A percentile compares a stretch with the other conserved stretches of the same genome.
These are phyloP conservation scores for Thermothielavioides terrestris DNA, from an alignment of 495 filamentous ascomycete species.

Conservation along the genomic window DNA sequence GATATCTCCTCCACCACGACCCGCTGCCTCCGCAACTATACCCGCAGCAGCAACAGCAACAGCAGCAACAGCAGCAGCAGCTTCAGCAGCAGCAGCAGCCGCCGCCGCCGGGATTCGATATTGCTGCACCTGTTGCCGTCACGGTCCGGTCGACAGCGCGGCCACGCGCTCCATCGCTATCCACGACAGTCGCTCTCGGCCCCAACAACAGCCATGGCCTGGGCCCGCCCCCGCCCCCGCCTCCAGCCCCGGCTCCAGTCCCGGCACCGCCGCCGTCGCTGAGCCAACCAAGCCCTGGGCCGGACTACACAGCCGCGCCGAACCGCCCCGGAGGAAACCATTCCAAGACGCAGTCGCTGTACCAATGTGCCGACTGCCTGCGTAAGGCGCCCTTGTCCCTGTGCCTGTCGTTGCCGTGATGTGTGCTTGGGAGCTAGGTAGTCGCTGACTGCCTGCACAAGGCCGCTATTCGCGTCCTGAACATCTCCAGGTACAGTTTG, in stretches of 20 bases:
- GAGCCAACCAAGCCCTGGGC: neutral
- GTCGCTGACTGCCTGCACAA: neutral
- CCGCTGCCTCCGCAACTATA: no score
- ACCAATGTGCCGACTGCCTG: constrained; percentile 48
- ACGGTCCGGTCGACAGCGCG: neutral
- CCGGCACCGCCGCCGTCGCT: neutral
- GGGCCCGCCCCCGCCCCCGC: neutral
- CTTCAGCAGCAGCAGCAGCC: no score
- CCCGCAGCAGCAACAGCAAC: no score
- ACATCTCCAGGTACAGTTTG: constrained; percentile 40
- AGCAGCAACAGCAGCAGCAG: no score
- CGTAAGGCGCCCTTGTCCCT: constrained; percentile 2
- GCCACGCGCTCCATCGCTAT: neutral
- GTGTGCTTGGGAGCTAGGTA: no score
- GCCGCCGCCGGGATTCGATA: neutral
- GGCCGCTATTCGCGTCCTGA: constrained; percentile 47
- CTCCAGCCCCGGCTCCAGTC: neutral
- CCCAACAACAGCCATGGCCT: no score
- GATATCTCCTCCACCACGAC: constrained; percentile 18
- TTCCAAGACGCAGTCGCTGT: constrained; percentile 27
- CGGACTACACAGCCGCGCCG: neutral
- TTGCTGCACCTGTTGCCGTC: neutral
- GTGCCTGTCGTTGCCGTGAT: no score
- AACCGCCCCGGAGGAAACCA: constrained; percentile 12
- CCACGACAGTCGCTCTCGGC: no score